phyloP scores from a whole-genome alignment of 768 basidiomycete species.

The Tephrocybe sp. region DNA sequence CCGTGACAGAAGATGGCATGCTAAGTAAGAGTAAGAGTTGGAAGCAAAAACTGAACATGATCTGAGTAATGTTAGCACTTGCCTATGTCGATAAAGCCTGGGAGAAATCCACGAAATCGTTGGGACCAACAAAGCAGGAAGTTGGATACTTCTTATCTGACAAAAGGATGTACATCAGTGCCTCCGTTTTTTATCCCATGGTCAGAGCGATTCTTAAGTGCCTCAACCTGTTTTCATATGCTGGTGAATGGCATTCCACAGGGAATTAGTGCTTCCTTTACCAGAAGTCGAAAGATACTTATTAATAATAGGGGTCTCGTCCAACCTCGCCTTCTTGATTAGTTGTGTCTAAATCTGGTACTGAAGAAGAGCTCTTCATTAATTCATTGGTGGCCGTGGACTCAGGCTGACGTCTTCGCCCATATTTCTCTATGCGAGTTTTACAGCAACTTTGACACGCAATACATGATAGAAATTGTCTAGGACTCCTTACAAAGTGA shows the following conservation, averaged over 20 bases:
- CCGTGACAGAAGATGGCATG: not conserved
- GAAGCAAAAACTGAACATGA: too few species aligned
- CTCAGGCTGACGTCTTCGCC: constrained; percentile 53
- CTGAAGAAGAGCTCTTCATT: too few species aligned
- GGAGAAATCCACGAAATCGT: too few species aligned
- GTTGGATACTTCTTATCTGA: constrained; percentile 32
- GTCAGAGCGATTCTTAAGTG: constrained; percentile 30
- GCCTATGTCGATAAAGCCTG: too few species aligned
- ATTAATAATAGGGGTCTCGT: constrained; percentile 34
- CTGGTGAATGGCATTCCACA: too few species aligned
- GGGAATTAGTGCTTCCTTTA: not conserved
- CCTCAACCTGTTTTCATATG: constrained; percentile 43
- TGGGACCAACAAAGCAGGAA: not conserved
- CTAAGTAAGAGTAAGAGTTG: too few species aligned
- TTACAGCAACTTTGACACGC: too few species aligned
- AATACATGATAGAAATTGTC: too few species aligned
- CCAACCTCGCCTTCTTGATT: constrained; percentile 39
- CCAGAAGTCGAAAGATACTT: too few species aligned
- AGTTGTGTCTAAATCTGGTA: too few species aligned
- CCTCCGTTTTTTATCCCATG: constrained; percentile 43
- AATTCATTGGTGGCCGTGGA: too few species aligned
- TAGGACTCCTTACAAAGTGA: constrained; percentile 38
- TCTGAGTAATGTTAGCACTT: too few species aligned
- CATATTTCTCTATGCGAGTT: constrained; percentile 57
- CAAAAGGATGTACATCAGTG: constrained; percentile 41